These are phyloP conservation scores for Leucocoprinus leucothites DNA, from an alignment of 768 basidiomycete genomes.

Conservation along the genomic window DNA sequence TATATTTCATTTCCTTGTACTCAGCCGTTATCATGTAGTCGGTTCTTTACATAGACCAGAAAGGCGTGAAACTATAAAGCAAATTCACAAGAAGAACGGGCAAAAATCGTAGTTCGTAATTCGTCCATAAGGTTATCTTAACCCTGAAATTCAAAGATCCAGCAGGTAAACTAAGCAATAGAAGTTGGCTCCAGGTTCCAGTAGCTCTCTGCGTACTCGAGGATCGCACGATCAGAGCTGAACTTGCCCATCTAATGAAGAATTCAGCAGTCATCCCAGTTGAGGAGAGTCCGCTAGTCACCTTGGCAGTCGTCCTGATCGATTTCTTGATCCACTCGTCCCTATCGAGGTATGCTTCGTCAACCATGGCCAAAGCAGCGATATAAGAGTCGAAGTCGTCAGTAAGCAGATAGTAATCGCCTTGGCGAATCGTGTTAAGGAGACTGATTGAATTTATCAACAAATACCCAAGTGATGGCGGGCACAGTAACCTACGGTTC, in stretches of 20 bases:
- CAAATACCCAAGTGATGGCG: constrained; percentile 13
- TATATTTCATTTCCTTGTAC: too few species aligned
- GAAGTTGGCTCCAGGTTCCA: constrained; percentile 66
- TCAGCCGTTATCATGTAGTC: too few species aligned
- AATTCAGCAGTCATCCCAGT: not conserved
- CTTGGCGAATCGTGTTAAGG: constrained; percentile 71
- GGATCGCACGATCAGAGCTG: constrained; percentile 90
- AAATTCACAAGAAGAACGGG: too few species aligned
- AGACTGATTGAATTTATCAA: constrained; percentile 40
- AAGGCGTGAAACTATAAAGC: too few species aligned
- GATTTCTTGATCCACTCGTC: constrained; percentile 92
- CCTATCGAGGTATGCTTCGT: constrained; percentile 81
- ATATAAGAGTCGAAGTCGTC: constrained; percentile 94
- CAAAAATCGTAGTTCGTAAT: not conserved
- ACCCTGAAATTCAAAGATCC: too few species aligned
- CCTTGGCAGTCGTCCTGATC: constrained; percentile 79
- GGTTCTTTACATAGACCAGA: too few species aligned
- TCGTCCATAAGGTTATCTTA: not conserved
- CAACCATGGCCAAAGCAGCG: constrained; percentile 80
- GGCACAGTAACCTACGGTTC: constrained; percentile 62
- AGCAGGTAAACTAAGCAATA: constrained; percentile 15
- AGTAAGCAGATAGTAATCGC: constrained; percentile 77
- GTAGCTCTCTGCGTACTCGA: constrained; percentile 87
- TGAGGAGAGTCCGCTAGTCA: constrained; percentile 17
- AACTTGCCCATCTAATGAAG: constrained; percentile 86